A percentile compares a stretch with the other conserved stretches of the same genome.
Conservation (phyloP, 2,329 filamentous ascomycete species). For the Fusarium foetens region DNA sequence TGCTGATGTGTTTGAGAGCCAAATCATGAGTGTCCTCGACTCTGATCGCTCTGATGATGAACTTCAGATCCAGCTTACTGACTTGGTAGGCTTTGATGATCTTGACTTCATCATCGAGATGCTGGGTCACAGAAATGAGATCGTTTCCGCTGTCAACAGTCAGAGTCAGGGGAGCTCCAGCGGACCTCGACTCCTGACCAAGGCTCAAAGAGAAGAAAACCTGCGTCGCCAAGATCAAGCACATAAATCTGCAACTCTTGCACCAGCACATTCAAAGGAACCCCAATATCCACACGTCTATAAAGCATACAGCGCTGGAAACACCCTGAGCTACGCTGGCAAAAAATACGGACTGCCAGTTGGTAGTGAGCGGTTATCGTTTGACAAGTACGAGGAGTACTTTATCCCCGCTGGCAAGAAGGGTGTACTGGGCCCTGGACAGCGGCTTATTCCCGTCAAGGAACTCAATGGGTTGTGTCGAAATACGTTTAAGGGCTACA, state of each 20-base stretch:
- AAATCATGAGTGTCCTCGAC: constrained; percentile 78
- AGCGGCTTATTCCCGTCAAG: constrained; percentile 79
- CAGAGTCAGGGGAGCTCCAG: constrained; percentile 50
- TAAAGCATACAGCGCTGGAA: constrained; percentile 82
- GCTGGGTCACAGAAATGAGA: constrained; percentile 78
- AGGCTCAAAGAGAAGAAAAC: constrained; percentile 80
- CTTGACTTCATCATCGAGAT: constrained; percentile 92
- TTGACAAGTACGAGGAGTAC: constrained; percentile 88
- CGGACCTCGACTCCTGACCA: constrained; percentile 71
- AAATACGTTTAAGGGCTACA: constrained; percentile 94
- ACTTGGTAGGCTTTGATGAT: constrained; percentile 92
- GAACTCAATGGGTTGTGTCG: constrained; percentile 90
- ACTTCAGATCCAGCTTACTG: constrained; percentile 88
- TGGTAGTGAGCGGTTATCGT: constrained; percentile 76
- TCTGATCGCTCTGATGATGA: constrained; percentile 80
- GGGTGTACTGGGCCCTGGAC: constrained; percentile 76
- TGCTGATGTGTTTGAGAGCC: constrained; percentile 76
- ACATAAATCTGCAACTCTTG: constrained; percentile 82
- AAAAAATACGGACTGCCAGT: constrained; percentile 84
- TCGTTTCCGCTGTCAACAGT: constrained; percentile 62
- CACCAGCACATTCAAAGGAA: constrained; percentile 76
- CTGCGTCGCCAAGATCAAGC: constrained; percentile 79
- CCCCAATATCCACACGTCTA: constrained; percentile 94
- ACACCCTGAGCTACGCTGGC: constrained; percentile 82
- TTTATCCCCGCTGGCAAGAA: constrained; percentile 84